Percentiles rank a stretch among this genome's conserved stretches.
phyloP scores from a whole-genome alignment of 208 protist genomes.

The Trypanosoma grayi region DNA sequence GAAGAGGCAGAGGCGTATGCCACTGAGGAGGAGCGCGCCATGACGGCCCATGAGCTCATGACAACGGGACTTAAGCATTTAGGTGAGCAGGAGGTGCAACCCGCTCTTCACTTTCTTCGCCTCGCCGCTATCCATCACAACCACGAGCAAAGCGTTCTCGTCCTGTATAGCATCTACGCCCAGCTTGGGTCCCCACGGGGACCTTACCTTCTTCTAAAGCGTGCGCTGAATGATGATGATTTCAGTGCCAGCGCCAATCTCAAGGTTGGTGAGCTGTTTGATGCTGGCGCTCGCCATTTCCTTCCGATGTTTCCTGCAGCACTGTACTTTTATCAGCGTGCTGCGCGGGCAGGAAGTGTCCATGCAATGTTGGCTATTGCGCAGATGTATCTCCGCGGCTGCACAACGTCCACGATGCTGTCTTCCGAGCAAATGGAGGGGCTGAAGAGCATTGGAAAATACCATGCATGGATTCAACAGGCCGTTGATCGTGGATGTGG shows the following conservation, averaged over 20 bases:
- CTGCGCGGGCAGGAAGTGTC: constrained; percentile 74
- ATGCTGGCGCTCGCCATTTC: constrained; percentile 79
- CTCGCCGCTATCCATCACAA: constrained; percentile 88
- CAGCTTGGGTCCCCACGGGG: constrained; percentile 69
- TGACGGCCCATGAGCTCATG: constrained; percentile 75
- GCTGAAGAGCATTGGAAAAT: constrained; percentile 65
- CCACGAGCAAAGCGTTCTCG: constrained; percentile 71
- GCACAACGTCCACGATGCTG: constrained; percentile 65
- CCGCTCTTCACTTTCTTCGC: constrained; percentile 80
- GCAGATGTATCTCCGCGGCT: constrained; percentile 79
- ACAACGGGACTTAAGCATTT: constrained; percentile 58
- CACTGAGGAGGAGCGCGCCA: constrained; percentile 61
- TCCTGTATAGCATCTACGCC: constrained; percentile 82
- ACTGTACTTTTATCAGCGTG: constrained; percentile 89
- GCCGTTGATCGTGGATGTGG: constrained; percentile 83
- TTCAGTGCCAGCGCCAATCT: constrained; percentile 64
- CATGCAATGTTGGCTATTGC: constrained; percentile 83
- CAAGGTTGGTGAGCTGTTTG: constrained; percentile 83
- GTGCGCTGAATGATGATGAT: constrained; percentile 68
- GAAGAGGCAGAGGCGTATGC: constrained; percentile 73
- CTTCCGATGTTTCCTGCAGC: constrained; percentile 84
- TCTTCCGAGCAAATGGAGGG: constrained; percentile 62
- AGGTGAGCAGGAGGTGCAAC: constrained; percentile 60
- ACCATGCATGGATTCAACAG: constrained; percentile 83
- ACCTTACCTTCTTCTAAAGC: constrained; percentile 66